phyloP scores from a whole-genome alignment of 139 green algal species.

The Chlorella sp. region DNA sequence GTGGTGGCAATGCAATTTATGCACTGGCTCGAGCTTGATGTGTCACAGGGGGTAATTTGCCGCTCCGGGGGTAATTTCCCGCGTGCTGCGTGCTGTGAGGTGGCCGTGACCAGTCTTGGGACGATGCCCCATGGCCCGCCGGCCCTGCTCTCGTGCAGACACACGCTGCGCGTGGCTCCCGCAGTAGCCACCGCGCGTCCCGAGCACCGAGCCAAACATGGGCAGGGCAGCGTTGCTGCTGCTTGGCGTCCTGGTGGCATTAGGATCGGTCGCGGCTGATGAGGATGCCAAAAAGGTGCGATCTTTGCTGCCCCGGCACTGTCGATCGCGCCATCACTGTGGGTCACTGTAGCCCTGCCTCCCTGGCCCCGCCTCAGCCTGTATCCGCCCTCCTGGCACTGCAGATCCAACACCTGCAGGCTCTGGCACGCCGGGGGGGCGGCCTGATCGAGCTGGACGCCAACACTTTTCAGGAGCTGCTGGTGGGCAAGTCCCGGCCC shows the following conservation, averaged over 20 bases:
- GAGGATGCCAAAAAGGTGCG: background rate
- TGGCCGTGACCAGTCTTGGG: too few relatives aligned
- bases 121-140: too few relatives aligned
- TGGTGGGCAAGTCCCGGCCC: constrained; percentile 43
- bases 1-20: too few relatives aligned
- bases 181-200: too few relatives aligned
- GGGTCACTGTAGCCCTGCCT: background rate
- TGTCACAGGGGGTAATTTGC: too few relatives aligned
- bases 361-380: background rate
- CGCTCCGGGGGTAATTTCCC: too few relatives aligned
- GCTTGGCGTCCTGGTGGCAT: background rate
- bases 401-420: constrained; percentile 48
- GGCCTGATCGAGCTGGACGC: constrained; percentile 59
- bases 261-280: background rate
- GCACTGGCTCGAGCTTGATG: too few relatives aligned
- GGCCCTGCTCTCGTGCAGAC: too few relatives aligned
- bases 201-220: too few relatives aligned
- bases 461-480: constrained; percentile 39
- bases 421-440: constrained; percentile 36
- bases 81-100: too few relatives aligned
- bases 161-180: too few relatives aligned
- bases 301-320: background rate
- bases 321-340: background rate
- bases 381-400: background rate
- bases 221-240: too few relatives aligned